Evolutionary conservation across 441 rosid genomes (phyloP), one percentile per base, ranked within the genome.

Genomic region (Populus hybrid): DNA sequence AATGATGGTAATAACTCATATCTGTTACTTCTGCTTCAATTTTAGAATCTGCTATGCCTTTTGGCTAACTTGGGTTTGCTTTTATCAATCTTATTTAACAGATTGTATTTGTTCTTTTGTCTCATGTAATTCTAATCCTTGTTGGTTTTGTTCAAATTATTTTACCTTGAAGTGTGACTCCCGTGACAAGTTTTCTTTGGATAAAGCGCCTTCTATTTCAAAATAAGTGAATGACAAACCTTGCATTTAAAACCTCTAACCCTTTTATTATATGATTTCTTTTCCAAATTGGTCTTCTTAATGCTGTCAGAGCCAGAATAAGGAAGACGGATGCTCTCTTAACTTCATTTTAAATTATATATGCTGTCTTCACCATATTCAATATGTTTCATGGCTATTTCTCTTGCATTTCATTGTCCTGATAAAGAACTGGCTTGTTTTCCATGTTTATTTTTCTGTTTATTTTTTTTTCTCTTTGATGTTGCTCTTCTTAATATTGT

Each of bases 1-100:
- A 86, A 78, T 59, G 82, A 84, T 79, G 97, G 97, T 94, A 87
- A 73, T 67, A 9, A 12, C 61, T 73, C 21, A 3, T 72, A 65
- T 75, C 53, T 36, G 80, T 14, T 19, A 63, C 61, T 70, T 72
- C 23, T 75, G 32, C n/a, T 26, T 34, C 34, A 21, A 57, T 30
- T 65, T 9, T 53, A 24, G 7, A 61, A 40, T 79, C 71, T 64
- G 14, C 9, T 6, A 14, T 35, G 28, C 69, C 28, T 14, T n/a
- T 76, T 42, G 71, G 10, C 76, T 21, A 26, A 46, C 7, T 40
- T 70, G 40, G 68, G 64, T 76, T n/a, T 30, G 24, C 3, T 32
- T 46, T 32, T 9, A 46, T 46, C 57, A 46, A 14, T 46, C 57
- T 46, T 46, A 46, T 46, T 46, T 46, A 46, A 23, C 53, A 50